Base-by-base conservation (phyloP, 768 basidiomycete species). In the Mycena latifolia region DNA sequence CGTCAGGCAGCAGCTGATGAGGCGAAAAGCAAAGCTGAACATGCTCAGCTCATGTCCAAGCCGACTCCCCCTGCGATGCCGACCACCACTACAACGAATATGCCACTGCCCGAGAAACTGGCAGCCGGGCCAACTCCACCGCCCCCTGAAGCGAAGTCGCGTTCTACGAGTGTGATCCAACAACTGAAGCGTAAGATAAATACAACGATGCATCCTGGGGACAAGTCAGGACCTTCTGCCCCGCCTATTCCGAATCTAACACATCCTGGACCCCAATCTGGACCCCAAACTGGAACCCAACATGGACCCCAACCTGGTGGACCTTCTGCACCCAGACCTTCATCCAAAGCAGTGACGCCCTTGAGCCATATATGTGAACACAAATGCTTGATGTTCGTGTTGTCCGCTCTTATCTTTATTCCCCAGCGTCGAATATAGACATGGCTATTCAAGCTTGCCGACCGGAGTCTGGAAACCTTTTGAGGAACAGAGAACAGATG, bases 361-460 rank as follows among this genome's bases (percentile, higher is more conserved):
- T 65, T 78, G 63, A 82, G 80, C 61, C 78, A 81, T 55, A 86
- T 86, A 46, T 76, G 85, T 85, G 60, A 52, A 79, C 69, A 14
- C 15, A 9, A 25, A 8, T 17, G 37, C 29, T 39, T 41, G 41
- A 39, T 41, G 35, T 12, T 28, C 31, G 18, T 29, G 27, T 51
- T 31, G 24, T 48, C 48, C 22, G 25, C 35, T 52, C 25, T 55
- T 29, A 20, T 28, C 43, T 29, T 47, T 20, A 45, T 58, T n/a
- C 25, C 7, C 18, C 74, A 84, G 89, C 85, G 20, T 82, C 84
- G 8, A 93, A 92, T 62, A 90, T 92, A 51, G 84, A 89, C 31
- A 85, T 88, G 81, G 92, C 92, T 12, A 84, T 93, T 67, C 86
- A 81, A 57, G 92, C 91, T 2, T 95, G 93, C 71, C 84, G 85